These are phyloP conservation scores for Amaranthus cruentus DNA, from an alignment of 148 eudicot species.

Conservation along the genomic window DNA sequence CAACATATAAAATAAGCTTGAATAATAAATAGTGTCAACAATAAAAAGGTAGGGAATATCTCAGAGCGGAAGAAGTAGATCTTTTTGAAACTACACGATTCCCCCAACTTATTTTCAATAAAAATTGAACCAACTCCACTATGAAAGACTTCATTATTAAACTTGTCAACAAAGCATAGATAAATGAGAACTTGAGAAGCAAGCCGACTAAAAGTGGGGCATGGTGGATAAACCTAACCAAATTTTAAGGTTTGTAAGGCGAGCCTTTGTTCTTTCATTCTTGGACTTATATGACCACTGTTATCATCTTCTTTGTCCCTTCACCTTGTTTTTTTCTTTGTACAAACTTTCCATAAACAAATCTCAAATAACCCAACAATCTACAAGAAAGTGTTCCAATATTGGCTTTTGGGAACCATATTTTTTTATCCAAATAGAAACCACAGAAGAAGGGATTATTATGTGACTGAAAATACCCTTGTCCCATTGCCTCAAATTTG, in stretches of 20 bases:
- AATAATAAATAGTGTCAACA: too few relatives aligned
- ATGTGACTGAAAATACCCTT: too few relatives aligned
- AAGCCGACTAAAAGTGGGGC: background rate
- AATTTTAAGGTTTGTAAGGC: background rate
- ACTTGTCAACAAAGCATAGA: slow-evolving; percentile 21
- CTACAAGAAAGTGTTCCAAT: background rate
- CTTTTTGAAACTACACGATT: slow-evolving; percentile 10
- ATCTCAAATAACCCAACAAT: background rate
- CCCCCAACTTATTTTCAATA: background rate
- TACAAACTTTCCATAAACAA: too few relatives aligned
- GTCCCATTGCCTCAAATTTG: too few relatives aligned
- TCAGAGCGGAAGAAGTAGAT: too few relatives aligned
- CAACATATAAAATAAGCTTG: too few relatives aligned
- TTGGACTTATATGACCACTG: slow-evolving; percentile 3
- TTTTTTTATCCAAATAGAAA: background rate
- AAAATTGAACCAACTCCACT: slow-evolving; percentile 8
- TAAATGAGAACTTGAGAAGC: background rate
- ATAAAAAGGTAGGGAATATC: too few relatives aligned
- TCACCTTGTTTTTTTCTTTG: background rate
- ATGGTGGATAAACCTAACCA: background rate
- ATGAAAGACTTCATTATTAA: slow-evolving; percentile 6
- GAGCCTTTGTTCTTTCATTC: slow-evolving; percentile 1
- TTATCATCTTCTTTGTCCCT: background rate
- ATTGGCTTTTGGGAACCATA: background rate
- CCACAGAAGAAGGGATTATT: background rate